Evolutionary conservation across 129 eudicot species (phyloP), one percentile per base, ranked within the genome.

Genomic region (Pittosporum tobira): DNA sequence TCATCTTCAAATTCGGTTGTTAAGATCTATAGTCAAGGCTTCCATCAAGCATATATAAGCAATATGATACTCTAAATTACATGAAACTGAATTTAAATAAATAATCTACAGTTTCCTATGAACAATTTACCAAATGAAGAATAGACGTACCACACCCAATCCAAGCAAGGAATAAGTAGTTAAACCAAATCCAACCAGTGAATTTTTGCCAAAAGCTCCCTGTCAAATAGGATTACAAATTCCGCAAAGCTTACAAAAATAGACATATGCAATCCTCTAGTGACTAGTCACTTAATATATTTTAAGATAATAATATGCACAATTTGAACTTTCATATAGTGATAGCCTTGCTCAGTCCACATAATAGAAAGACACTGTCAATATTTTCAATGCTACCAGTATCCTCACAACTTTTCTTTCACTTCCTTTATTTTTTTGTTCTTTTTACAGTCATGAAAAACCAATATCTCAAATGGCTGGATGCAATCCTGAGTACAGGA

Each of bases 121-220:
- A 30, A 1, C 19, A 55, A 55, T n/a, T 22, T 4, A 40, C 20
- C 20, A 28, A 58, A 47, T 27, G 46, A 44, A 70, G 38, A 59
- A 3, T 45, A 50, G n/a, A n/a, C 84, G 51, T 91, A 91, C 99
- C 91, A 83, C 88, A 69, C 99, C 98, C 44, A 91, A 70, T 36
- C 98, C 99, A 30, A 91, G 88, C 72, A 91, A 57, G 57, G 81
- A 49, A 64, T 87, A 91, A 1, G 96, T 87, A 34, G 94, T 84
- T 72, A 91, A 74, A 53, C 96, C 88, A 72, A 80, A 83, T 74
- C 83, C 90, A 56, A 67, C 49, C 14, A 91, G 78, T 29, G 91
- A 88, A 54, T 55, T 74, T 66, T 81, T 91, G 53, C 96, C 96
- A 63, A 83, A 91, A 67, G 99, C 96, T 53, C 99, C 99, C 96